Conservation (phyloP, 441 rosid genomes). For the Omphalea diandra region DNA sequence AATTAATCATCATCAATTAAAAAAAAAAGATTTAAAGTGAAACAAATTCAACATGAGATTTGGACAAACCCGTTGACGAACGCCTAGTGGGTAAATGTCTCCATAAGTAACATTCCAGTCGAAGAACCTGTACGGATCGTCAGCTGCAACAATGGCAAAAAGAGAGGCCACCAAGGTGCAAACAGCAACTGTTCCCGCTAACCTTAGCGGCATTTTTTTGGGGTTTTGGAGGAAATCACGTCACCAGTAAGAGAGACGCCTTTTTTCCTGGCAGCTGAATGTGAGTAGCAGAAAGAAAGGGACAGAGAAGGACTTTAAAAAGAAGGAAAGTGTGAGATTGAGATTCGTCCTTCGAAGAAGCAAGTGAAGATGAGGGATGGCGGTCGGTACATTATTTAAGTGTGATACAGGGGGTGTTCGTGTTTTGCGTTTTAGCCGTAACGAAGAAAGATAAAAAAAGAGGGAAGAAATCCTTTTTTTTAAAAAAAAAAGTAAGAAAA, state of each 20-base stretch:
- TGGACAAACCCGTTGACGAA: conserved; percentile 60
- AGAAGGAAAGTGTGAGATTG: neutral
- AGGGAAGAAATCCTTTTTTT: neutral
- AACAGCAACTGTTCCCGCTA: conserved; percentile 19
- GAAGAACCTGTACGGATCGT: conserved; percentile 79
- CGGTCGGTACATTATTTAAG: conserved; percentile 35
- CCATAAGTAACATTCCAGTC: conserved; percentile 86
- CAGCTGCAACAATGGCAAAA: conserved; percentile 44
- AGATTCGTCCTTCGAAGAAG: neutral
- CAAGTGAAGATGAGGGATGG: conserved; percentile 27
- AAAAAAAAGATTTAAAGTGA: too few relatives aligned
- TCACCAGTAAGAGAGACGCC: too few relatives aligned
- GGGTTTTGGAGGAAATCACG: too few relatives aligned
- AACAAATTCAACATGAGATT: neutral
- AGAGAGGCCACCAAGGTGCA: conserved; percentile 29
- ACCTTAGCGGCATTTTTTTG: conserved; percentile 28
- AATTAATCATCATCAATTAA: neutral
- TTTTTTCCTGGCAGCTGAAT: too few relatives aligned
- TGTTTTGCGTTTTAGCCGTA: too few relatives aligned
- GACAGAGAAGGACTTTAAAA: neutral
- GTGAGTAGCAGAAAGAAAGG: conserved; percentile 17
- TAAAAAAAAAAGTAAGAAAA: too few relatives aligned
- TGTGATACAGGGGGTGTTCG: conserved; percentile 31
- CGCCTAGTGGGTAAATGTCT: conserved; percentile 71
- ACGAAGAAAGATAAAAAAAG: neutral